Evolutionary conservation across 2,329 filamentous ascomycete genomes (phyloP), one percentile per base, ranked within the genome.

Genomic region (Pseudogymnoascus sp.): DNA sequence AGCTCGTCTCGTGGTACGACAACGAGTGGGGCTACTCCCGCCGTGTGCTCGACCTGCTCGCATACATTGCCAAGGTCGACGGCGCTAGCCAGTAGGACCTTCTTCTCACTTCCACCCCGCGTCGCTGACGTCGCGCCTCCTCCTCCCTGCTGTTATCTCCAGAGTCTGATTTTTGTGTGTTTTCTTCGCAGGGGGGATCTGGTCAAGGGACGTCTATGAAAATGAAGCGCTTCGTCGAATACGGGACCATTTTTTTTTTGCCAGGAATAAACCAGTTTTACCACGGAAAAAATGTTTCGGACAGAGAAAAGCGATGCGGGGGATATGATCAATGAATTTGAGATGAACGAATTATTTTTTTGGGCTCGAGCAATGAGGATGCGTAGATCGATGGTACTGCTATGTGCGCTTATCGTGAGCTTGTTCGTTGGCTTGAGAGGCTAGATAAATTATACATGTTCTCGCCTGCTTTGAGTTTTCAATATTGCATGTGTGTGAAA

Each of bases 21-120:
- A 97, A 97, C 85, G 93, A 97, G 87, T 97, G 92, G 92, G 94
- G 92, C 75, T 97, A 99, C 89, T 95, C 90, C 79, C 92, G 92
- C 82, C 94, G 89, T 86, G 89, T 92, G 73, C 81, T 92, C 71
- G 89, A 94, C 80, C 88, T 94, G 72, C 76, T 85, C 76, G 81
- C 83, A 79, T 88, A 92, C 83, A 84, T 92, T 73, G 82, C 88
- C 78, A 89, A 90, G 83, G 87, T 88, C 68, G 89, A 92, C 73
- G 82, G 74, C 62, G 68, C 64, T 62, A 60, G 65, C 65, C 68
- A 73, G 70, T 72, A 72, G 68, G 69, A 62, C 45, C 58, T 67
- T 68, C 52, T 36, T 18, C 36, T 59, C 59, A 36, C 29, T 60
- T 27, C 39, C 59, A 40, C 59, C 37, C 39, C 39, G 35, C 59